A percentile compares a stretch with the other conserved stretches of the same genome.
Conservation (phyloP, 2,329 filamentous ascomycete genomes). For the Pyrenochaeta sp. region DNA sequence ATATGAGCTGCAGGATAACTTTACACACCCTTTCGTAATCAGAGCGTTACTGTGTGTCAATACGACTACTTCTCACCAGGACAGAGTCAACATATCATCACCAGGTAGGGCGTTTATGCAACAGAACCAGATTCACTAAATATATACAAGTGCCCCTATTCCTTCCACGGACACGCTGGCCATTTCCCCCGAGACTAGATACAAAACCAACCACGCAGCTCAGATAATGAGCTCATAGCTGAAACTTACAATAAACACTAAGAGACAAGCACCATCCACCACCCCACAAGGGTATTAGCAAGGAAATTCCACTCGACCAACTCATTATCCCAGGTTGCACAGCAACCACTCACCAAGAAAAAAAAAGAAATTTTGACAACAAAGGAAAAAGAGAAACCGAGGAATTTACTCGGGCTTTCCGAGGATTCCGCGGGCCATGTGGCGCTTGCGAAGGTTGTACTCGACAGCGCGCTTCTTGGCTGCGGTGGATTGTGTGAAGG, state of each 20-base stretch:
- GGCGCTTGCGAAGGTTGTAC: conserved; percentile 56
- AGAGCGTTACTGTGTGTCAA: too few relatives aligned
- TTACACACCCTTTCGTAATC: too few relatives aligned
- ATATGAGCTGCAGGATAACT: too few relatives aligned
- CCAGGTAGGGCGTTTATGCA: too few relatives aligned
- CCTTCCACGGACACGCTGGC: not conserved
- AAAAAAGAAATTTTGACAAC: not conserved
- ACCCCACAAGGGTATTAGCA: not conserved
- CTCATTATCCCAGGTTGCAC: conserved; percentile 12
- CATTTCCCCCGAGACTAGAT: conserved; percentile 11
- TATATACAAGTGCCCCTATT: conserved; percentile 2
- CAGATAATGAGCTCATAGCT: conserved; percentile 22
- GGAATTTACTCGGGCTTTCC: conserved; percentile 39
- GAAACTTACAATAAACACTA: conserved; percentile 3
- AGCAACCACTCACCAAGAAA: conserved; percentile 16
- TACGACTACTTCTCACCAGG: too few relatives aligned
- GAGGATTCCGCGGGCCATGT: conserved; percentile 46
- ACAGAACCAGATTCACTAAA: not conserved
- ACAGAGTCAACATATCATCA: too few relatives aligned
- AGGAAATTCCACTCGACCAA: not conserved
- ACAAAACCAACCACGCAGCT: conserved; percentile 6
- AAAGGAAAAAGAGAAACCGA: not conserved
- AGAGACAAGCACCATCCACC: conserved; percentile 9
- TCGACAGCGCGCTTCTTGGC: conserved; percentile 70
- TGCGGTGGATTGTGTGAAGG: conserved; percentile 68